Evolutionary conservation across 345 rosid species (phyloP).

Genomic region (Acer saccharum): DNA sequence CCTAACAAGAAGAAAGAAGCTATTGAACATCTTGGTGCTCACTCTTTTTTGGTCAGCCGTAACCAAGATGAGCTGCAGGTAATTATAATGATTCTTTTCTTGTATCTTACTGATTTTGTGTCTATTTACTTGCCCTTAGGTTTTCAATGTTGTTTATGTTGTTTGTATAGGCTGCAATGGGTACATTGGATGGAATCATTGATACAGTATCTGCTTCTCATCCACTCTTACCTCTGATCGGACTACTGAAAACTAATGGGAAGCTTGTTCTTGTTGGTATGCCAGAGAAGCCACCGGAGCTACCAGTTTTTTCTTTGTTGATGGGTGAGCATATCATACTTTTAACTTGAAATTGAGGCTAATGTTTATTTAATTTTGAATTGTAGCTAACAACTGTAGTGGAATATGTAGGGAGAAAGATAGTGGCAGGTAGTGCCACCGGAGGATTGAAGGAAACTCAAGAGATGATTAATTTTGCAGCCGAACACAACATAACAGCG

Average conservation of each 20-base stretch:
- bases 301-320: slow-evolving; percentile 36
- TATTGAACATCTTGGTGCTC: slow-evolving; percentile 47
- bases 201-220: slow-evolving; percentile 59
- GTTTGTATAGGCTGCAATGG: slow-evolving; percentile 44
- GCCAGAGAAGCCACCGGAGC: slow-evolving; percentile 52
- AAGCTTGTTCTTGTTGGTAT: slow-evolving; percentile 54
- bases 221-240: slow-evolving; percentile 48
- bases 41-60: slow-evolving; percentile 53
- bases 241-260: slow-evolving; percentile 49
- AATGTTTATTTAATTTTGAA: neutral
- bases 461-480: slow-evolving; percentile 50
- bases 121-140: too few species aligned
- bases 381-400: neutral
- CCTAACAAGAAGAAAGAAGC: slow-evolving; percentile 59
- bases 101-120: neutral
- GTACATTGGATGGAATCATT: slow-evolving; percentile 68
- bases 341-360: neutral
- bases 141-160: neutral
- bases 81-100: neutral
- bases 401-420: slow-evolving; percentile 28
- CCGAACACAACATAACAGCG: slow-evolving; percentile 34
- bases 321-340: slow-evolving; percentile 25
- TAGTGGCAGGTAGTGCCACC: slow-evolving; percentile 29
- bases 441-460: slow-evolving; percentile 52
- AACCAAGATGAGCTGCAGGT: slow-evolving; percentile 54